Evolutionary conservation across 129 eudicot genomes (phyloP), one percentile per base, ranked within the genome.

Genomic region (Daucus carota): DNA sequence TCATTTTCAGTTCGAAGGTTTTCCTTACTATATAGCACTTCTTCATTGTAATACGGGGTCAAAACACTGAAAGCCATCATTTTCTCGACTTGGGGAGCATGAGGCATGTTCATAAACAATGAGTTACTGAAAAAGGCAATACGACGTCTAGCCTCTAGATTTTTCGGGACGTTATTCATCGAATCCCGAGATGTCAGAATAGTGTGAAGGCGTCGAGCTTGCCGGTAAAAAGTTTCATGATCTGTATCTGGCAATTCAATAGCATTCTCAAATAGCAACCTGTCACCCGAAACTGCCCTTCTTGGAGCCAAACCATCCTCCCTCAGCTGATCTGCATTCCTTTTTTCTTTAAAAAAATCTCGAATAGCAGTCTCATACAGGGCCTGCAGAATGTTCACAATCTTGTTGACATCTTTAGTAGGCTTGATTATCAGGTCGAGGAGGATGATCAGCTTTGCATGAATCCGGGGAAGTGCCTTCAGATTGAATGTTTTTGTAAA

Each of bases 61-160:
- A 93, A 81, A 13, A 93, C 98, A 79, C 98, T 93, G 70, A 93
- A 90, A 42, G 97, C 96, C 93, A 84, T 87, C 98, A 93, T 93
- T 73, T 90, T 93, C 78, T 93, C 98, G n/a, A 93, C 98, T 85
- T 90, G 97, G 24, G 97, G 97, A 44, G 98, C 98, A 76, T 86
- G 98, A 63, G 98, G 98, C 92, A 93, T 90, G 85, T 89, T 93
- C 98, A 93, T 93, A 80, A 93, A 93, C 79, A 93, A 80, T 2
- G 98, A 93, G 75, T 93, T 93, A 76, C 98, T 93, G 74, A 93
- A 93, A 80, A 93, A 93, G 15, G 98, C 97, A 69, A 93, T 88
- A 7, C 98, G 75, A 24, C 98, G 88, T 67, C 98, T 89, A 8
- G 98, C 98, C 80, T 93, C 98, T n/a, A 93, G 84, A 84, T 93